Evolutionary conservation across 1,284 basidiomycete species (phyloP), one percentile per base, ranked within the genome.

Genomic region (Ganoderma resinaceum): DNA sequence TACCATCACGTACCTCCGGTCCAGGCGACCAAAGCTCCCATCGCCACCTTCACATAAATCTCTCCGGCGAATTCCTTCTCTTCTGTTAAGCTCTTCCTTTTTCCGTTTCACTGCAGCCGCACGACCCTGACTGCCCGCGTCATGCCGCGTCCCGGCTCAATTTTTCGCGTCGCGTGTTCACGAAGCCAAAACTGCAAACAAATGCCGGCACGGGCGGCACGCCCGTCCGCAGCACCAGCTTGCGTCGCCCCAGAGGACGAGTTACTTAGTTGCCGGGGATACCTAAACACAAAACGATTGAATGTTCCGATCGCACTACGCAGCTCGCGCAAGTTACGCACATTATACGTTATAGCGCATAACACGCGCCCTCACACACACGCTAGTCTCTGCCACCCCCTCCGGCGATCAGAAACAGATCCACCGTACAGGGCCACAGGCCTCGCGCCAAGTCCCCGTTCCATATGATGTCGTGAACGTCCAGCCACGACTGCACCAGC

Each of bases 221-320:
- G 29, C 31, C 52, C 29, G 29, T 55, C 52, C 52, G n/a, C 52
- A 53, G 26, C 31, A 33, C 29, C 52, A 2, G 7, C 12, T 20
- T 18, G 29, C 29, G 52, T 31, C 52, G 26, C 52, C 18, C 29
- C 29, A 55, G 29, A 29, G 52, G 29, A 29, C 46, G 52, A 31
- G 52, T 53, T 31, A 53, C 29, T 55, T 55, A 55, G 52, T 55
- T 55, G 52, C 52, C 52, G 52, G 52, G 23, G 52, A 55, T 11
- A 49, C n/a, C 46, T 23, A 49, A 49, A 49, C 46, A 23, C 23
- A 49, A 12, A 26, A 23, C 23, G n/a, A 23, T 16, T 49, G 46
- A 49, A 49, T 26, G 46, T 49, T 31, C 46, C 46, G 46, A 49
- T 49, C 46, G 20, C 46, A 23, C n/a, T 49, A 18, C 46, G n/a